phyloP scores from a whole-genome alignment of 352 stramenopile genomes.

The Phytophthora pseudosyringae region DNA sequence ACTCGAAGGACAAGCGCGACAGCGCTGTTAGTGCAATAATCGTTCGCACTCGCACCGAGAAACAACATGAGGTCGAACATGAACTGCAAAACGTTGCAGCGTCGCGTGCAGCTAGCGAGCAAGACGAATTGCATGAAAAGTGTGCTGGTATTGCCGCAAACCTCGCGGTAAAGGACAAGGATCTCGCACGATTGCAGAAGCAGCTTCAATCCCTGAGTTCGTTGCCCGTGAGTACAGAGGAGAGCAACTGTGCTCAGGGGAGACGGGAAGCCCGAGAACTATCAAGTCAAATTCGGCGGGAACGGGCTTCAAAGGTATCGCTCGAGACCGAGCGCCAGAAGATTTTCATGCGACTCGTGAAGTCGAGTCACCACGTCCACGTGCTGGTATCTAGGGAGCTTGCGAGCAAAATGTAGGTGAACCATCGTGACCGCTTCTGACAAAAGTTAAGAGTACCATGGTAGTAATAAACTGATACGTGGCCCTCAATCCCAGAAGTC shows the following conservation, averaged over 20 bases:
- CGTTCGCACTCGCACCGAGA: background rate
- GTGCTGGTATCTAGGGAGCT: conserved; percentile 11
- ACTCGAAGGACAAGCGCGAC: conserved; percentile 31
- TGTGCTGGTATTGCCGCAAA: conserved; percentile 27
- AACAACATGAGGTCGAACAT: background rate
- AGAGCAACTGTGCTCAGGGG: background rate
- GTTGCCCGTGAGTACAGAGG: conserved; percentile 1
- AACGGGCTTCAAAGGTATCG: conserved; percentile 25
- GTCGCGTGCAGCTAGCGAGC: background rate
- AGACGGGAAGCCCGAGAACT: conserved; percentile 22
- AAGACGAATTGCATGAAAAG: conserved; percentile 21
- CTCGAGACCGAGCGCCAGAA: conserved; percentile 28
- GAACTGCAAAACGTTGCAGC: conserved; percentile 6
- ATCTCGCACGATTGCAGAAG: conserved; percentile 19
- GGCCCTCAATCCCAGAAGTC: no score
- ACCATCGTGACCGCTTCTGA: no score
- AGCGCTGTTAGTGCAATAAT: conserved; percentile 47
- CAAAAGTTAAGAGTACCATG: no score
- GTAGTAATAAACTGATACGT: no score
- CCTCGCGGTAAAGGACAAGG: conserved; percentile 26
- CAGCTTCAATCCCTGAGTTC: conserved; percentile 24
- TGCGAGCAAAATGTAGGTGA: background rate
- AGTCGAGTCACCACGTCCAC: conserved; percentile 35
- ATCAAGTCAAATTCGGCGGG: conserved; percentile 24
- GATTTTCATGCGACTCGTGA: conserved; percentile 38